Base-by-base conservation (phyloP, 345 rosid genomes). In the Anacardium occidentale region DNA sequence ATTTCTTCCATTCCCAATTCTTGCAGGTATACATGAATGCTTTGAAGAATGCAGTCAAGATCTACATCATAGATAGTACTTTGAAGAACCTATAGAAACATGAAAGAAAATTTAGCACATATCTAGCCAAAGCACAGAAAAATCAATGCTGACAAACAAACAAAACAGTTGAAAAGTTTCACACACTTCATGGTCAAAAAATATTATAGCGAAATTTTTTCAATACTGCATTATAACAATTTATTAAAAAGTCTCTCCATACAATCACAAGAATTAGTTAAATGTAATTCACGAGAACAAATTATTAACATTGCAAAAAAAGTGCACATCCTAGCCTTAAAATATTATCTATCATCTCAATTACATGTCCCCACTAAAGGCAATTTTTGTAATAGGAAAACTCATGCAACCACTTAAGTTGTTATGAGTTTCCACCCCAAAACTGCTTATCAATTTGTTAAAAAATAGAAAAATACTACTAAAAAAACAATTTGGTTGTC, bases 1-100 rank as follows among this genome's bases (percentile, higher is more conserved):
- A 96, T 93, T 89, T 96, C 99, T 81, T 96, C 99, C 99, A 96
- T 96, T 42, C 99, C 99, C 78, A 96, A 78, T 74, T 91, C 98
- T 81, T 96, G 99, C 74, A 96, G 79, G 74, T 96, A 96, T 48
- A 91, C 83, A 86, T 96, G 99, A 82, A 93, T 93, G 76, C 99
- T 90, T 83, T 89, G 98, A 75, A 96, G 98, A 76, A 96, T 92
- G 73, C 93, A 90, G 67, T 96, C 99, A 74, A 93, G 99, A 78
- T 96, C 99, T 47, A 96, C 99, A 64, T 93, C 99, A 72, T 91
- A 89, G 68, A 96, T 96, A 20, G 99, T 96, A 83, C 85, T 89
- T 73, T 96, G 97, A 77, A 96, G 98, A 74, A 93, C 98, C 99
- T 96, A 88, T 13, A 47, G 79, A 32, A 50, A 72, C 14, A 21